These are phyloP conservation scores for Podospora appendiculata DNA, from an alignment of 495 filamentous ascomycete genomes.

Conservation along the genomic window DNA sequence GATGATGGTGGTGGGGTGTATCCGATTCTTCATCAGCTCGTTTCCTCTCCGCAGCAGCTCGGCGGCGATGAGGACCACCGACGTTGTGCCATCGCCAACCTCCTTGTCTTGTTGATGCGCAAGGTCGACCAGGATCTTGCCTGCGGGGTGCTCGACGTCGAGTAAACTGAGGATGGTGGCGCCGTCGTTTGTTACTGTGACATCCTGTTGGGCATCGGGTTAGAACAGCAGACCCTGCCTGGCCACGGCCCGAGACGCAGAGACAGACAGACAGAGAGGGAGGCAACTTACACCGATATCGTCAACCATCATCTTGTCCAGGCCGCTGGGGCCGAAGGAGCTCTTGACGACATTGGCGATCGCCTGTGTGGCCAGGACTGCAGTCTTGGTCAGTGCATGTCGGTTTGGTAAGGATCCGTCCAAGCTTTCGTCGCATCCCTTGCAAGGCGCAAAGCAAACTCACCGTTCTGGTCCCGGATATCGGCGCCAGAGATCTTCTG, in stretches of 20 bases:
- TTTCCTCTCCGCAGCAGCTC: conserved; percentile 92
- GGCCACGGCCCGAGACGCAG: no score
- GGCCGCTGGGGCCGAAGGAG: conserved; percentile 92
- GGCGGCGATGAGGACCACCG: conserved; percentile 92
- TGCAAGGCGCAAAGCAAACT: conserved; percentile 14
- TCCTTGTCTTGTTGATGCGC: conserved; percentile 99
- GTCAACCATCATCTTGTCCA: conserved; percentile 99
- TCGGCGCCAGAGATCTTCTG: conserved; percentile 92
- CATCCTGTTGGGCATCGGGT: conserved; percentile 54
- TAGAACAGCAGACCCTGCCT: not conserved
- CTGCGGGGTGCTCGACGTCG: conserved; percentile 95
- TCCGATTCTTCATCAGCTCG: conserved; percentile 98
- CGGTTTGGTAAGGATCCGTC: not conserved
- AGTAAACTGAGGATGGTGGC: conserved; percentile 92
- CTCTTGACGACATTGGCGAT: conserved; percentile 99
- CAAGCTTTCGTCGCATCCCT: conserved; percentile 3
- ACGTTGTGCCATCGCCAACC: conserved; percentile 96
- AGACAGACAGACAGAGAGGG: conserved; percentile 1
- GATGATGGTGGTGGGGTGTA: conserved; percentile 99
- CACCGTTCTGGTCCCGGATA: conserved; percentile 93
- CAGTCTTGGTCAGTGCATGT: conserved; percentile 18
- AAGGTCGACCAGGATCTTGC: conserved; percentile 96
- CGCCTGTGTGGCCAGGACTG: conserved; percentile 89
- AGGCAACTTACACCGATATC: conserved; percentile 75
- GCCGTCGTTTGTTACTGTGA: conserved; percentile 98